Percentiles rank a stretch among this genome's conserved stretches.
phyloP scores from a whole-genome alignment of 2,329 filamentous ascomycete genomes.

The Berkeleyomyces rouxiae region DNA sequence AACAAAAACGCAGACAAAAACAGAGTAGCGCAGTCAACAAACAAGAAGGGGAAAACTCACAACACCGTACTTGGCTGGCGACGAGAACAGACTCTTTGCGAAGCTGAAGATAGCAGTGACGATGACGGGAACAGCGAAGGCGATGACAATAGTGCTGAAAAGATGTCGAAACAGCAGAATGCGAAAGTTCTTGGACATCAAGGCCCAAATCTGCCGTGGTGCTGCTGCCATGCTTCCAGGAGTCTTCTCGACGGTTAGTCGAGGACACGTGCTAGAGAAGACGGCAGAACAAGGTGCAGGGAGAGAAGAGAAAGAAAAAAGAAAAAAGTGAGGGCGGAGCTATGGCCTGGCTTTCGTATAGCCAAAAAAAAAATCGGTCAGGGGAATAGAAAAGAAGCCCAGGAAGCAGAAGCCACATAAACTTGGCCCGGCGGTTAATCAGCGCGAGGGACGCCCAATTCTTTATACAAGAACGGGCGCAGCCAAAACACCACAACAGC shows the following conservation, averaged over 20 bases:
- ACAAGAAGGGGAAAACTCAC: conserved; percentile 1
- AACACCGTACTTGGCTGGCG: conserved; percentile 60
- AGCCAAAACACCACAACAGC: too few species aligned
- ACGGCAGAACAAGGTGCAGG: background rate
- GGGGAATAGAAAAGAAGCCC: too few species aligned
- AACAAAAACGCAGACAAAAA: too few species aligned
- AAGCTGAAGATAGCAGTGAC: conserved; percentile 47
- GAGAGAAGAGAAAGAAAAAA: background rate
- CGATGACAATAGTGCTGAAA: conserved; percentile 35
- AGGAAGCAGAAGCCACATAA: too few species aligned
- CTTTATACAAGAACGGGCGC: background rate
- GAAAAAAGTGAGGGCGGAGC: background rate
- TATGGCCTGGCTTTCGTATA: background rate
- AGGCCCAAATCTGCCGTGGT: conserved; percentile 38
- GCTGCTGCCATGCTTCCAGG: background rate
- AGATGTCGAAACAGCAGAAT: conserved; percentile 39
- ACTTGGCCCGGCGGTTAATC: background rate
- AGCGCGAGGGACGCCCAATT: background rate
- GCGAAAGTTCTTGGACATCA: conserved; percentile 45
- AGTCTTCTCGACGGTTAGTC: conserved; percentile 13
- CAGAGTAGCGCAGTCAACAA: background rate
- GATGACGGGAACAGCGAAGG: conserved; percentile 41
- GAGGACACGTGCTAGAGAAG: background rate
- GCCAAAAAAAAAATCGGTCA: background rate
- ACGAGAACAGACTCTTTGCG: conserved; percentile 68